These are phyloP conservation scores for Penicillium sp. DNA, from an alignment of 2,329 filamentous ascomycete genomes.

Conservation along the genomic window DNA sequence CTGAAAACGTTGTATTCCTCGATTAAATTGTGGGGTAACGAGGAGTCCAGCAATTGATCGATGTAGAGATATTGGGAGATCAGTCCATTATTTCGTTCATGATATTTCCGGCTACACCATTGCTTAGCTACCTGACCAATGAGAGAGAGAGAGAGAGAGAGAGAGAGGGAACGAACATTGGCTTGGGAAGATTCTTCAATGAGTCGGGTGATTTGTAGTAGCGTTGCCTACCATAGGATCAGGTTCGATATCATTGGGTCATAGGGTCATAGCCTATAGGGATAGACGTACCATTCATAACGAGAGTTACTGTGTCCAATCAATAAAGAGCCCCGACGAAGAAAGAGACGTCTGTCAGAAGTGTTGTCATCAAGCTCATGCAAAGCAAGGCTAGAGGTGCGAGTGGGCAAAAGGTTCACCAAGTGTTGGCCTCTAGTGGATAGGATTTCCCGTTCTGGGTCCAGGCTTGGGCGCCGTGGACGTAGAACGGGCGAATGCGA, in stretches of 20 bases:
- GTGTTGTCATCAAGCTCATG: constrained; percentile 17
- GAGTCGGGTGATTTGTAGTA: constrained; percentile 82
- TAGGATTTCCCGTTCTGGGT: constrained; percentile 35
- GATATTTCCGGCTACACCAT: constrained; percentile 65
- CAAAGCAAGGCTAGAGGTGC: constrained; percentile 21
- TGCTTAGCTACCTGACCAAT: background rate
- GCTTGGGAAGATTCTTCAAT: constrained; percentile 65
- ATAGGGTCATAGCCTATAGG: background rate
- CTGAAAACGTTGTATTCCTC: constrained; percentile 65
- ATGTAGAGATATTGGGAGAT: constrained; percentile 93
- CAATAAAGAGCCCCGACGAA: constrained; percentile 43
- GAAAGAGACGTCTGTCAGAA: constrained; percentile 9
- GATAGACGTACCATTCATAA: constrained; percentile 63
- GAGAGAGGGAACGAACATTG: constrained; percentile 51
- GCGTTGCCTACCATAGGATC: constrained; percentile 51
- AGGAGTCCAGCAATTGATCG: constrained; percentile 83
- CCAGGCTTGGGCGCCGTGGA: constrained; percentile 32
- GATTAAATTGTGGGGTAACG: constrained; percentile 83
- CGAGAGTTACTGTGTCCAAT: constrained; percentile 85
- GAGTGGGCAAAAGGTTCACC: constrained; percentile 31
- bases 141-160: too few species aligned
- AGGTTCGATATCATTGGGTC: background rate
- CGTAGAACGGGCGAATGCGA: constrained; percentile 15
- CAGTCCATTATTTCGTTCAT: constrained; percentile 82
- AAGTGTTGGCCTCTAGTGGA: constrained; percentile 41